Evolutionary conservation across 495 filamentous ascomycete genomes (phyloP).

Genomic region (Daldinia caldariorum): DNA sequence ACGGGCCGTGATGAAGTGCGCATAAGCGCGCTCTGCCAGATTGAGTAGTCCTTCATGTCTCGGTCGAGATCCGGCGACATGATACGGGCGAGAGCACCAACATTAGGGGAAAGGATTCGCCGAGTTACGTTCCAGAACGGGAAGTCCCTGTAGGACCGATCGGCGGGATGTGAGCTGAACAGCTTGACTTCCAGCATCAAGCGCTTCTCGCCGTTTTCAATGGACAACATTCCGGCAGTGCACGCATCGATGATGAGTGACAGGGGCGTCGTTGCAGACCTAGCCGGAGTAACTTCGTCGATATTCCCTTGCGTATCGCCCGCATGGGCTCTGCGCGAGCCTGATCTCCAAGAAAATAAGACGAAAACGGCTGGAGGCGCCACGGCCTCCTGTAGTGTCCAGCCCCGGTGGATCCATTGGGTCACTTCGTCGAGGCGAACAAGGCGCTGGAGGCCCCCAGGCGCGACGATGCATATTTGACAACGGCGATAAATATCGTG

Average conservation of each 20-base stretch:
- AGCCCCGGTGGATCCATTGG: background rate
- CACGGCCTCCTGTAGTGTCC: background rate
- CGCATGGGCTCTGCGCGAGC: background rate
- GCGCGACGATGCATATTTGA: background rate
- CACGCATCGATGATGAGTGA: background rate
- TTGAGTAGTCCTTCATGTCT: background rate
- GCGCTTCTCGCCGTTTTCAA: too few species aligned
- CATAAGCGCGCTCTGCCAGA: conserved; percentile 2
- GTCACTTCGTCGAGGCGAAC: background rate
- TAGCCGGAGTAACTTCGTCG: background rate
- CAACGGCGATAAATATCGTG: background rate
- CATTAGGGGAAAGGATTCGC: background rate
- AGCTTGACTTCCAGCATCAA: background rate
- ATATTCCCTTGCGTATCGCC: background rate
- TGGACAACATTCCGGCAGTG: background rate
- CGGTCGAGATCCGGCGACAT: background rate
- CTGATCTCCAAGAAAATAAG: background rate
- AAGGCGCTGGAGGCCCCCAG: background rate
- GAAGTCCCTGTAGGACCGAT: background rate
- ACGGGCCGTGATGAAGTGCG: background rate
- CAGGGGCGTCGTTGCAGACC: background rate
- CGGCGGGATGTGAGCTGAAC: background rate
- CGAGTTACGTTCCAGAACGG: too few species aligned
- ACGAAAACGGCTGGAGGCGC: background rate
- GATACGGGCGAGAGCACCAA: background rate